A percentile compares a stretch with the other conserved stretches of the same genome.
These are phyloP conservation scores for Orbilia brochopaga DNA, from an alignment of 2,329 filamentous ascomycete genomes.

Conservation along the genomic window DNA sequence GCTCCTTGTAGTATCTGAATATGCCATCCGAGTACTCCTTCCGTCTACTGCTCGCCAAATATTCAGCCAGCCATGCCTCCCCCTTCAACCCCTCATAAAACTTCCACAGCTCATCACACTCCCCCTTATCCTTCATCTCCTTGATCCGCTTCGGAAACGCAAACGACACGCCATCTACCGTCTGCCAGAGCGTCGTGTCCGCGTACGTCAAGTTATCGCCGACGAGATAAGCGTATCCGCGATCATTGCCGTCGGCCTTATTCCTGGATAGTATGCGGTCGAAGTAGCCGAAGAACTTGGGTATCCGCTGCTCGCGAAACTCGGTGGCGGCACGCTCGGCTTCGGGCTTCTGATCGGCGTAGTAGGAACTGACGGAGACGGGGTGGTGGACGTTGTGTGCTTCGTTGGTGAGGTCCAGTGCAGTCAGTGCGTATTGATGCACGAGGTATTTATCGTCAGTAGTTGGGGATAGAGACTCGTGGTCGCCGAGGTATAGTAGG, in stretches of 20 bases:
- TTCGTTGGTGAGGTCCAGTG: slow-evolving; percentile 74
- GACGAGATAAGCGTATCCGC: slow-evolving; percentile 65
- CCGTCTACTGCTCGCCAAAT: slow-evolving; percentile 70
- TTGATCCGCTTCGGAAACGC: slow-evolving; percentile 73
- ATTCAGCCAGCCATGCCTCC: slow-evolving; percentile 70
- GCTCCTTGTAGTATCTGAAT: slow-evolving; percentile 74
- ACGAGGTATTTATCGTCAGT: slow-evolving; percentile 65
- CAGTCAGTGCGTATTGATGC: slow-evolving; percentile 70
- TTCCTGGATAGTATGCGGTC: slow-evolving; percentile 68
- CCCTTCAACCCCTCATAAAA: slow-evolving; percentile 70
- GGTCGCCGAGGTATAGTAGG: slow-evolving; percentile 70
- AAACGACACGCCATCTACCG: slow-evolving; percentile 68
- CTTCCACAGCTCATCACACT: slow-evolving; percentile 65
- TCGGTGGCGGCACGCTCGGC: slow-evolving; percentile 65
- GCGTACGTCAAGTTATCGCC: slow-evolving; percentile 71
- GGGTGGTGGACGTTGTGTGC: slow-evolving; percentile 79
- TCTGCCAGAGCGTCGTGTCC: slow-evolving; percentile 76
- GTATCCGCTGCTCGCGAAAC: slow-evolving; percentile 68
- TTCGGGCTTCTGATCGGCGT: slow-evolving; percentile 77
- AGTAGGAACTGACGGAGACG: slow-evolving; percentile 66
- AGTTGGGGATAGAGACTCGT: slow-evolving; percentile 65
- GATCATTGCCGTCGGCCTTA: slow-evolving; percentile 59
- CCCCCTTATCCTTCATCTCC: slow-evolving; percentile 54
- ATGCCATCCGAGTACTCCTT: slow-evolving; percentile 69
- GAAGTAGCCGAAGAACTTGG: slow-evolving; percentile 75